Evolutionary conservation across 1,284 basidiomycete genomes (phyloP), one percentile per base, ranked within the genome.

Genomic region (Ganoderma sinense): DNA sequence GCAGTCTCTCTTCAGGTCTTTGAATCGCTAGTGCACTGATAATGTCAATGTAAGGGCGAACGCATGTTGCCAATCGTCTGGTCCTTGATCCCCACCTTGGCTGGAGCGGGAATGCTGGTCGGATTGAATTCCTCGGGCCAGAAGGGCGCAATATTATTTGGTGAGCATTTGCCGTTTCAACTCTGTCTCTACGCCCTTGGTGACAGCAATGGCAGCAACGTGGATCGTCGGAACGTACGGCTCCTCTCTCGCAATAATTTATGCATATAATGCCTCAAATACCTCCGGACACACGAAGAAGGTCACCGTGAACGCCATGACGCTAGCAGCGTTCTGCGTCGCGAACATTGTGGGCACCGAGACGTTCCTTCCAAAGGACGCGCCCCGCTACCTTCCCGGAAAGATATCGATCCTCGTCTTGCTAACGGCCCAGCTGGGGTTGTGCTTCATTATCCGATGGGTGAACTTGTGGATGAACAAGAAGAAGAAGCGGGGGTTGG

Each of bases 221-320:
- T 90, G 91, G 73, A 80, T 92, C n/a, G 83, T 87, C 43, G 83
- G 84, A 20, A 87, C 88, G 2, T 91, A 88, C 73, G 89, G 89
- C 11, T 88, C 87, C 61, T 85, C 89, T 0, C 78, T 92, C 3
- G 85, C 89, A 0, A 85, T 87, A 0, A 83, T 92, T 23, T 92
- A 91, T 72, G 88, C 89, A 0, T 92, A 90, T 74, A 91, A 91
- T 66, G 89, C 89, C 0, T 88, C 87, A 62, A 91, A 92, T 75
- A 91, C 87, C 0, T 86, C 86, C 55, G 91, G 90, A 2, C 87
- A 89, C 65, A 92, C 89, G 1, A 92, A 92, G 83, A 92, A 92
- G 81, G 83, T 82, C 36, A 71, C 88, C 1, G 83, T 91, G 69
- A 91, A 91, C 72, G 87, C 88, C 1, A 80, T 91, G 80, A 91